These are phyloP conservation scores for Herpetomonas tarakana DNA, from an alignment of 208 protist species.

Conservation along the genomic window DNA sequence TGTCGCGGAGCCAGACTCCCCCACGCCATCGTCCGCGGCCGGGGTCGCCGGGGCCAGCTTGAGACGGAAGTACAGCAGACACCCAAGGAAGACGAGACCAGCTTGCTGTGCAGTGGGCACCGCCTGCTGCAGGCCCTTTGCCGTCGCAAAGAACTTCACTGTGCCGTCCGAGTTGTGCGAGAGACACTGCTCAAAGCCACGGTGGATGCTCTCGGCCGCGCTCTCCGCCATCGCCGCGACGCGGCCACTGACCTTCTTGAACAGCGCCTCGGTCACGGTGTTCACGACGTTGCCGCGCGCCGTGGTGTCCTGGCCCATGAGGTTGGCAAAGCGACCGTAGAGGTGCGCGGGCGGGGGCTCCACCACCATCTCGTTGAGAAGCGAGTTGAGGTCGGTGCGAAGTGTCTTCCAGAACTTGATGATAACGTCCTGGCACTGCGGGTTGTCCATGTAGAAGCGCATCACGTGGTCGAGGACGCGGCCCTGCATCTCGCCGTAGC, in stretches of 20 bases:
- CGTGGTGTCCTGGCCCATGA: constrained; percentile 53
- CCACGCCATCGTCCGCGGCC: background rate
- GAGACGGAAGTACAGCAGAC: constrained; percentile 78
- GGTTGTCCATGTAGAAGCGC: constrained; percentile 35
- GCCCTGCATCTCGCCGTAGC: background rate
- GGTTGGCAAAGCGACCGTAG: constrained; percentile 50
- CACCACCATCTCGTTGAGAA: constrained; percentile 27
- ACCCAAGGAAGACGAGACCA: constrained; percentile 56
- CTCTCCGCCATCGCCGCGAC: constrained; percentile 73
- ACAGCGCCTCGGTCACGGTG: constrained; percentile 47
- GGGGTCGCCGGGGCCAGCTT: constrained; percentile 18
- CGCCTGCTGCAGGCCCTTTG: constrained; percentile 50
- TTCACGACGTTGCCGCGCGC: constrained; percentile 46
- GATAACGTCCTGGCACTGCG: constrained; percentile 48
- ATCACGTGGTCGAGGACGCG: constrained; percentile 6
- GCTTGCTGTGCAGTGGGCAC: constrained; percentile 64
- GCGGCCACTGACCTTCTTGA: constrained; percentile 54
- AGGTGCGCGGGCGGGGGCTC: constrained; percentile 27
- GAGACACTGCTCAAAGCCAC: constrained; percentile 67
- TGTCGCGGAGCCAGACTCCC: background rate
- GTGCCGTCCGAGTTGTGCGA: constrained; percentile 68
- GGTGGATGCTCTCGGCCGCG: constrained; percentile 70
- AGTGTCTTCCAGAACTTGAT: constrained; percentile 63
- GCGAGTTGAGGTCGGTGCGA: constrained; percentile 25
- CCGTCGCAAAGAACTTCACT: constrained; percentile 70